A percentile compares a stretch with the other conserved stretches of the same genome.
These are phyloP conservation scores for Pyracantha coccinea DNA, from an alignment of 331 rosid genomes.

Conservation along the genomic window DNA sequence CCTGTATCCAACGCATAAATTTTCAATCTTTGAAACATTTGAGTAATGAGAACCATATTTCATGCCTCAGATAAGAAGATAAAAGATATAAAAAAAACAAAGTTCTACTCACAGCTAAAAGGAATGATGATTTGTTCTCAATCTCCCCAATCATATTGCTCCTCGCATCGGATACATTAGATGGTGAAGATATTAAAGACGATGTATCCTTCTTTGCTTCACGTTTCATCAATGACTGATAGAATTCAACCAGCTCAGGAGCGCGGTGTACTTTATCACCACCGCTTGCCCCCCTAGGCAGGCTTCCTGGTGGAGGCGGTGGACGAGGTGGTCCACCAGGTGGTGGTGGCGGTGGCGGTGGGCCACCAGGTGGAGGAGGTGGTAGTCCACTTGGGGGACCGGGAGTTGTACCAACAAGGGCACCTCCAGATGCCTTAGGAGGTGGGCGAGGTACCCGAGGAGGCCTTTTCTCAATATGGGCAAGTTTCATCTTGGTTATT, in stretches of 20 bases:
- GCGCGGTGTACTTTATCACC: slow-evolving; percentile 84
- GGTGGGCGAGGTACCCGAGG: slow-evolving; percentile 82
- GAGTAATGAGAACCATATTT: not conserved
- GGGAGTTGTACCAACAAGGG: slow-evolving; percentile 24
- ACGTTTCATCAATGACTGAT: slow-evolving; percentile 87
- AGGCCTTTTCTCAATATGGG: slow-evolving; percentile 75
- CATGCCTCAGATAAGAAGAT: not conserved
- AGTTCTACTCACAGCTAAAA: slow-evolving; percentile 65
- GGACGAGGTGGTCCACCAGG: slow-evolving; percentile 79
- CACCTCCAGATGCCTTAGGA: slow-evolving; percentile 49
- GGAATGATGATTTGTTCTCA: slow-evolving; percentile 79
- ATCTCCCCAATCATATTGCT: slow-evolving; percentile 95
- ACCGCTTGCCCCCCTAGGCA: slow-evolving; percentile 45
- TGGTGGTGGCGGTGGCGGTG: slow-evolving; percentile 46
- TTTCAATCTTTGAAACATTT: not conserved
- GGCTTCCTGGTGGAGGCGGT: slow-evolving; percentile 83
- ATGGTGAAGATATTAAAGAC: slow-evolving; percentile 42
- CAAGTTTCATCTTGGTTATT: slow-evolving; percentile 69
- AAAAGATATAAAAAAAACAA: slow-evolving; percentile 4
- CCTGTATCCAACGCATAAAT: slow-evolving; percentile 38
- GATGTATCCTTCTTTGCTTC: slow-evolving; percentile 86
- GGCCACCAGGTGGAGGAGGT: slow-evolving; percentile 70
- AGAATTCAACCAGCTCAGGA: slow-evolving; percentile 79
- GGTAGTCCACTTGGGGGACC: slow-evolving; percentile 42
- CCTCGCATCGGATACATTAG: slow-evolving; percentile 67